Evolutionary conservation across 129 eudicot species (phyloP).

Genomic region (Saussurea involucrata): DNA sequence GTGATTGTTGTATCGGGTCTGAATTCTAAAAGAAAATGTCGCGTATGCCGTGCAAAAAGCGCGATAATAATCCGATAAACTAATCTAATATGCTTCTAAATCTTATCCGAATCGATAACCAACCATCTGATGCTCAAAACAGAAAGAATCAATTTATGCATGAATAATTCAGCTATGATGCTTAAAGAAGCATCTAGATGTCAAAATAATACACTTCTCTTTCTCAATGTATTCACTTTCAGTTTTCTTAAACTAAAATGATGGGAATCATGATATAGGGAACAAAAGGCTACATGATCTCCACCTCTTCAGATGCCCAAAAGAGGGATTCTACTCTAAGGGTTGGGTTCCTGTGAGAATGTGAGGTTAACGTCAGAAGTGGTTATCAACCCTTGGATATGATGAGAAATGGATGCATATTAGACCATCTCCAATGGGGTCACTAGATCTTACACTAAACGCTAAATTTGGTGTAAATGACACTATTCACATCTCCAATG

Average conservation of each 20-base stretch:
- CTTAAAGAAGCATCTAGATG: constrained; percentile 31
- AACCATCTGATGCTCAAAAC: constrained; percentile 25
- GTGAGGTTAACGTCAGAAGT: too few relatives aligned
- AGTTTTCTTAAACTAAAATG: constrained; percentile 17
- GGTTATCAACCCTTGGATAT: too few relatives aligned
- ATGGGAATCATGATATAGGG: constrained; percentile 27
- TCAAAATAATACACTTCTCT: constrained; percentile 24
- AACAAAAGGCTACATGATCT: constrained; percentile 26
- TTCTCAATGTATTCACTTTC: constrained; percentile 18
- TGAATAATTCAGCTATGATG: constrained; percentile 29
- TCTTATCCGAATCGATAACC: constrained; percentile 22
- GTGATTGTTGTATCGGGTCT: constrained; percentile 1
- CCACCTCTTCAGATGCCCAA: constrained; percentile 34
- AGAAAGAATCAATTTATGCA: constrained; percentile 26
- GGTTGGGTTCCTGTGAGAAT: too few relatives aligned
- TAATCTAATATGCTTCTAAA: constrained; percentile 15
- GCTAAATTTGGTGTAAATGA: too few relatives aligned
- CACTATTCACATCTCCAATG: too few relatives aligned
- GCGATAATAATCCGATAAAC: constrained; percentile 17
- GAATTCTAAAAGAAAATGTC: constrained; percentile 3
- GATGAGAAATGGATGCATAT: too few relatives aligned
- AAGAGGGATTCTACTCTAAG: constrained; percentile 25
- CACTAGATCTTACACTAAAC: too few relatives aligned
- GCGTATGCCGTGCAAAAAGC: constrained; percentile 3
- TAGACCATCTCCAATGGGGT: too few relatives aligned